Conservation (phyloP, 257 asterid species). For the Nicotiana tabacum region DNA sequence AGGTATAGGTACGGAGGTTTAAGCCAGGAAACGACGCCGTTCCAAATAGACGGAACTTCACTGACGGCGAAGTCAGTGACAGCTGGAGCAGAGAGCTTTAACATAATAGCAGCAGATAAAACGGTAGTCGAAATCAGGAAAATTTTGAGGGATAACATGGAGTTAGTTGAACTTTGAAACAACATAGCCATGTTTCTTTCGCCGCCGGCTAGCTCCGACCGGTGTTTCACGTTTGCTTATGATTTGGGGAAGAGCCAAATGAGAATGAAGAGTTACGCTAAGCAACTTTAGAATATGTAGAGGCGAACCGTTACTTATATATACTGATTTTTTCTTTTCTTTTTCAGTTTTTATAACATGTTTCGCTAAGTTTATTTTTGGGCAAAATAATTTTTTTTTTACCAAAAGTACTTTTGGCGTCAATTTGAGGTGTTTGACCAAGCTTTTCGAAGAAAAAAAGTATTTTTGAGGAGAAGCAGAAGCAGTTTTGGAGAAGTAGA, state of each 20-base stretch:
- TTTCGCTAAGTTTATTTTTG: too few species aligned
- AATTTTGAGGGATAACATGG: conserved; percentile 29
- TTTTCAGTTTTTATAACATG: background rate
- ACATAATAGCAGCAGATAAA: conserved; percentile 51
- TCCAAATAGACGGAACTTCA: conserved; percentile 56
- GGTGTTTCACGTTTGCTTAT: background rate
- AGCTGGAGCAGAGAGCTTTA: conserved; percentile 44
- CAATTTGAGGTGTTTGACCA: too few species aligned
- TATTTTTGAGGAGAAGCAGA: too few species aligned
- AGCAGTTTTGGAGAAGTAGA: too few species aligned
- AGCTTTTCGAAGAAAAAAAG: too few species aligned
- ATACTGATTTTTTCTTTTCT: background rate
- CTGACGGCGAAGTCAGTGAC: conserved; percentile 42
- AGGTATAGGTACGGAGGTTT: conserved; percentile 79
- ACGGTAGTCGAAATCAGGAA: conserved; percentile 49
- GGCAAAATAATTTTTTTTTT: too few species aligned
- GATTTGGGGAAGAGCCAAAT: background rate
- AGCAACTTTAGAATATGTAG: background rate
- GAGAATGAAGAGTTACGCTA: background rate
- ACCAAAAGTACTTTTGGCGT: too few species aligned
- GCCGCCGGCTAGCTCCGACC: background rate
- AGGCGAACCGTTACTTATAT: background rate
- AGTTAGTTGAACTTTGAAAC: conserved; percentile 15
- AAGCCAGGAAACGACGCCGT: conserved; percentile 64
- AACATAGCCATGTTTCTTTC: conserved; percentile 21